Evolutionary conservation across 2,329 filamentous ascomycete species (phyloP), one percentile per base, ranked within the genome.

Genomic region (Arthrobotrys sphaeroides): DNA sequence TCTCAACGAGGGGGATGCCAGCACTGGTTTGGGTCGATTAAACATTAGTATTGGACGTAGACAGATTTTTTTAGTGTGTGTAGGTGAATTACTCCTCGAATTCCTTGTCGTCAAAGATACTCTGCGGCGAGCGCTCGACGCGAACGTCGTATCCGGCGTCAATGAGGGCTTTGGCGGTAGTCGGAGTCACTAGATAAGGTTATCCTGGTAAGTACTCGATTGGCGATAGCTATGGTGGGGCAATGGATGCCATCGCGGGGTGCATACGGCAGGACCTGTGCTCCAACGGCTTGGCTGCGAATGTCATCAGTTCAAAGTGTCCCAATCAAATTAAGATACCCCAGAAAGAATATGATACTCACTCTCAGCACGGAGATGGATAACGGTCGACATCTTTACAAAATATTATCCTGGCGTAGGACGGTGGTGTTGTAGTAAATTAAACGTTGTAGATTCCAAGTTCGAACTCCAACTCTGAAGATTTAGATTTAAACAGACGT

Each of bases 121-220:
- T 86, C 80, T 87, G 86, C n/a, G 87, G 86, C 73, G 87, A 88
- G 75, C 87, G 86, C 84, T 93, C 90, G 57, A 92, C 88, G 57
- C 87, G 87, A 79, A 93, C 86, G 22, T 85, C 85, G 82, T 91
- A 92, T 76, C 90, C 90, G 42, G 89, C 89, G 77, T 91, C 86
- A 64, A 91, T 84, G 62, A 92, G 86, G 61, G 85, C 85, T 83
- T 89, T 88, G 78, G 87, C 83, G 42, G 85, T 87, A n/a, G 83
- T 83, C 86, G 88, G 78, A 88, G 81, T 84, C 81, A 78, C 82
- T 83, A 68, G 16, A 55, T 18, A 28, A 24, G 26, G 20, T 3
- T 18, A 42, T 20, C 20, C 64, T 33, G n/a, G 61, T 57, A 22
- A 59, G 55, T 36, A 64, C 47, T 16, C 16, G 20, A 43, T 12